Conservation (phyloP, 495 filamentous ascomycete genomes). For the Penicillium egyptiacum region DNA sequence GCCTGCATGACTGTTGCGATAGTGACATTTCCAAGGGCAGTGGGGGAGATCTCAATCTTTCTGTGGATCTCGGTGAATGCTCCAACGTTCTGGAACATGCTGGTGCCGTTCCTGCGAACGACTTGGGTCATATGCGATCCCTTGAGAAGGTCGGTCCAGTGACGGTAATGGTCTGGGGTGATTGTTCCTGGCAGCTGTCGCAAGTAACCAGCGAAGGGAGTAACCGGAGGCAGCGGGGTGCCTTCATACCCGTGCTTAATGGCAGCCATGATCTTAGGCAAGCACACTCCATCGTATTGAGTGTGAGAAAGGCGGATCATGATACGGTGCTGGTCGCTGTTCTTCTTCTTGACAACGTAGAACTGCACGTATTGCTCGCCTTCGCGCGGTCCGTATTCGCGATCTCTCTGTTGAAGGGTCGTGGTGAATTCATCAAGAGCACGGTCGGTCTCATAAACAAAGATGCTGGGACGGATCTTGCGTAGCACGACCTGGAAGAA, state of each 20-base stretch:
- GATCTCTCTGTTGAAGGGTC: slow-evolving; percentile 48
- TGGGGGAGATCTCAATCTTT: slow-evolving; percentile 41
- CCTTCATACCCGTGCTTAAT: slow-evolving; percentile 54
- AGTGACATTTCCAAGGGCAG: slow-evolving; percentile 50
- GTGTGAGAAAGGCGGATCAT: slow-evolving; percentile 69
- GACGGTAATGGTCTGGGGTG: slow-evolving; percentile 55
- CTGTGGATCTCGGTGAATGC: slow-evolving; percentile 40
- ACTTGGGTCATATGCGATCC: slow-evolving; percentile 50
- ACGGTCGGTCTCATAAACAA: slow-evolving; percentile 55
- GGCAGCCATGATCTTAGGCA: slow-evolving; percentile 60
- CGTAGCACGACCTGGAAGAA: slow-evolving; percentile 65
- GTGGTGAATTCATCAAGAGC: slow-evolving; percentile 50
- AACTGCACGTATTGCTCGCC: slow-evolving; percentile 65
- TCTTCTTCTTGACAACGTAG: slow-evolving; percentile 54
- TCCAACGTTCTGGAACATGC: slow-evolving; percentile 40
- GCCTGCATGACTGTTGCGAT: slow-evolving; percentile 57
- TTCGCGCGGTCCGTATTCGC: slow-evolving; percentile 53
- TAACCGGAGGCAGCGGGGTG: slow-evolving; percentile 40
- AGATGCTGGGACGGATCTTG: slow-evolving; percentile 51
- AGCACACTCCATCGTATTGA: slow-evolving; percentile 71
- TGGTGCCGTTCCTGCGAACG: slow-evolving; percentile 37
- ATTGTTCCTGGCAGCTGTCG: slow-evolving; percentile 47
- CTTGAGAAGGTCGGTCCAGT: slow-evolving; percentile 45
- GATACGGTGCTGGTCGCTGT: slow-evolving; percentile 54
- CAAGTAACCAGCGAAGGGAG: slow-evolving; percentile 61